Evolutionary conservation across 352 stramenopile genomes (phyloP).

Genomic region (Phytophthora uliginosa): DNA sequence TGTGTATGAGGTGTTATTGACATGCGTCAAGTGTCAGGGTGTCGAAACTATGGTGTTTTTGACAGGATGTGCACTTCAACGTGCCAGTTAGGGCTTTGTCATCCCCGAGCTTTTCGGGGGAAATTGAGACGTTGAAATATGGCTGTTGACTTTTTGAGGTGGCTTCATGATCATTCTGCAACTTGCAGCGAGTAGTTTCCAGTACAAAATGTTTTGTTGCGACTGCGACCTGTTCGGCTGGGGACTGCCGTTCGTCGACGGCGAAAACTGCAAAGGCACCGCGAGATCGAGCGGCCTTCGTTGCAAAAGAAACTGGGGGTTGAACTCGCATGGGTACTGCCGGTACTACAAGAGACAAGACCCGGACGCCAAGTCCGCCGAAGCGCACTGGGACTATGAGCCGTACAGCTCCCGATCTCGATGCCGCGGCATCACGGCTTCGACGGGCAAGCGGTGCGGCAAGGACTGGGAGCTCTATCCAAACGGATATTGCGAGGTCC

Average conservation of each 20-base stretch:
- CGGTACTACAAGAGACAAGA: conserved; percentile 9
- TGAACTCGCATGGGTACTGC: conserved; percentile 17
- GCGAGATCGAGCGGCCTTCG: conserved; percentile 1
- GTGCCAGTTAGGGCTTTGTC: no score
- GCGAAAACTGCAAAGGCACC: background rate
- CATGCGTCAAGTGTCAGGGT: background rate
- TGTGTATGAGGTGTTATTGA: background rate
- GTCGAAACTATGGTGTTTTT: background rate
- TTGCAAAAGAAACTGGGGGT: background rate
- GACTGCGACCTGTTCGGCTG: background rate
- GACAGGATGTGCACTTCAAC: no score
- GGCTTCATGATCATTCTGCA: no score
- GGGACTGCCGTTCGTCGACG: background rate
- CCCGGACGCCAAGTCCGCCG: background rate
- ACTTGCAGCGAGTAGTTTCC: no score
- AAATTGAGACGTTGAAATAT: no score
- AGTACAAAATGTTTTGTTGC: background rate
- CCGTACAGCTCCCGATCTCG: background rate
- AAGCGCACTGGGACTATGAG: background rate
- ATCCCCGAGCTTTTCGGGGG: no score
- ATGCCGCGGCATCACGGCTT: background rate
- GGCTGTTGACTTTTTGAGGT: no score
- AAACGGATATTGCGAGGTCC: conserved; percentile 4
- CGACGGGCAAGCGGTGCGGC: background rate
- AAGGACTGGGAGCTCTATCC: background rate